Evolutionary conservation across 2,329 filamentous ascomycete species (phyloP).

Genomic region (Cytospora chrysosperma): DNA sequence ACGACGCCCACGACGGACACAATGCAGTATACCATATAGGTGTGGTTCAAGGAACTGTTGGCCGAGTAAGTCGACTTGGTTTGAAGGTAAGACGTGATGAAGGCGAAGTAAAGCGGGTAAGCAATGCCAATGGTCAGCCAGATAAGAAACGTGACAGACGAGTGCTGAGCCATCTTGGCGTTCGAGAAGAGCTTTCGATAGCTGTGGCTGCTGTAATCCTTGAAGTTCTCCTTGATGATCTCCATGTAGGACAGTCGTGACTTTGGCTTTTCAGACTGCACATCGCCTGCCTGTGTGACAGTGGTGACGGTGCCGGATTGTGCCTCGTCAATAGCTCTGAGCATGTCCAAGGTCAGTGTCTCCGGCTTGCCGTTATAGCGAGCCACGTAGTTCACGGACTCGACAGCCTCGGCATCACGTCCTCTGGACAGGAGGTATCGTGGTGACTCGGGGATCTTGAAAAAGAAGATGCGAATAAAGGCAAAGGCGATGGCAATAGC

Average conservation of each 20-base stretch:
- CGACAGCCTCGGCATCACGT: constrained; percentile 46
- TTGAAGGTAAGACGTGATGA: constrained; percentile 45
- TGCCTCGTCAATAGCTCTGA: constrained; percentile 31
- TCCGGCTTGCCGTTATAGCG: constrained; percentile 37
- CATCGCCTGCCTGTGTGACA: neutral
- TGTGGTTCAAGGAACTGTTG: constrained; percentile 31
- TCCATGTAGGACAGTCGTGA: constrained; percentile 18
- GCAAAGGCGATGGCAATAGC: constrained; percentile 44
- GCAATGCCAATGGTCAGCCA: constrained; percentile 48
- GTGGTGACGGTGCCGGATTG: neutral
- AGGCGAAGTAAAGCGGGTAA: constrained; percentile 47
- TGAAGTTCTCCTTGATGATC: constrained; percentile 31
- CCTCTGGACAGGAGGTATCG: constrained; percentile 46
- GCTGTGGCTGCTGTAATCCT: constrained; percentile 29
- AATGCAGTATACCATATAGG: constrained; percentile 38
- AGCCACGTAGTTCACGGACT: constrained; percentile 47
- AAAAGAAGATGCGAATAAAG: constrained; percentile 45
- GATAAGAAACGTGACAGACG: constrained; percentile 39
- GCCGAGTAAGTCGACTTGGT: constrained; percentile 35
- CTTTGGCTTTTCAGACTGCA: neutral
- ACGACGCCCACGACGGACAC: constrained; percentile 40
- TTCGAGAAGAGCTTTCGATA: constrained; percentile 36
- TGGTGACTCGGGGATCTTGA: constrained; percentile 48
- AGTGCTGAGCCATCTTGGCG: constrained; percentile 35
- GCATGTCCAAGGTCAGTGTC: constrained; percentile 38